Evolutionary conservation across 2,329 filamentous ascomycete species (phyloP), one percentile per base, ranked within the genome.

Genomic region (Periconia digitata): DNA sequence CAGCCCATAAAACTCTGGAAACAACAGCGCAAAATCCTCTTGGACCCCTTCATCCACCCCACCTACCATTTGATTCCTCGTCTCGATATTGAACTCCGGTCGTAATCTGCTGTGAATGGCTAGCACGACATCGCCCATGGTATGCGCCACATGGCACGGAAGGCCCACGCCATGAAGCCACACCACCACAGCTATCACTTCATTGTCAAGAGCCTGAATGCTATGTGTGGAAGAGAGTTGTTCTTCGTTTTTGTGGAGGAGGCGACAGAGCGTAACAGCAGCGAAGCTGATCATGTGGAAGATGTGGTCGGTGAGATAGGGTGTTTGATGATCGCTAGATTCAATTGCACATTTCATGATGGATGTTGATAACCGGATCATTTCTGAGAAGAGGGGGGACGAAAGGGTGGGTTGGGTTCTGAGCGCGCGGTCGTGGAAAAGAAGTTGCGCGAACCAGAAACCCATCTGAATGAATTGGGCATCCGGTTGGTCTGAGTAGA

Each of bases 231-330:
- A 38, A 6, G 60, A 53, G 2, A 73, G 47, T 23, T 73, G 65
- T 8, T 54, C 55, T 49, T 72, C 72, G 46, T 75, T 72, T 29
- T 46, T 67, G 43, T 68, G 65, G 3, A 76, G 51, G 2, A 76
- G 43, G 22, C 73, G 67, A 39, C 63, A 70, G 2, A 72, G 55
- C 3, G 69, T 73, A 20, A 73, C 60, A 3, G 70, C 74, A 0
- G 75, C 70, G 44, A 76, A 78, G 5, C 73, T 74, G 40, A 76
- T 73, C 63, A 77, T 74, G 49, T 77, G 74, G 48, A 76, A 77
- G 17, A 76, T 74, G 42, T 77, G 75, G 46, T 78, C 74, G 3
- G 68, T 76, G 4, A 77, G 55, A 53, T 78, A 74, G 13, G 67
- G 66, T 1, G 74, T 76, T 2, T 73, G 69, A 18, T 76, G 71